phyloP scores from a whole-genome alignment of 306 rosid species.

The Hylodesmum podocarpum region DNA sequence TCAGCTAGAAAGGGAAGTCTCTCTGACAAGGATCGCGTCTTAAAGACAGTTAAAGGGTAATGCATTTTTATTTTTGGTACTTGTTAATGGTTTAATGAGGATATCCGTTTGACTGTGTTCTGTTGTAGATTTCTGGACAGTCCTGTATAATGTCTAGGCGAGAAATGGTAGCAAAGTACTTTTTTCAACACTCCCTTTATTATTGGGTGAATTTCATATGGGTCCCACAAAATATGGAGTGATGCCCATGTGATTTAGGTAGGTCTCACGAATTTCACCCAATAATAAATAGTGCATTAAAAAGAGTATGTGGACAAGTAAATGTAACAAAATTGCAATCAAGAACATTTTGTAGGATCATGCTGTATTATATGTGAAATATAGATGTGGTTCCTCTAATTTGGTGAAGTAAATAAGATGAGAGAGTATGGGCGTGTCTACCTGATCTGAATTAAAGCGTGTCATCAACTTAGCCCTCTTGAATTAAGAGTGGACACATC shows the following conservation, averaged over 20 bases:
- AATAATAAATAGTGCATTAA: neutral
- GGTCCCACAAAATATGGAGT: neutral
- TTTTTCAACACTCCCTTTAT: neutral
- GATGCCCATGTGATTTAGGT: neutral
- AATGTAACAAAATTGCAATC: neutral
- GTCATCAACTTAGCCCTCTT: neutral
- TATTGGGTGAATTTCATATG: neutral
- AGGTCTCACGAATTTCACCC: neutral
- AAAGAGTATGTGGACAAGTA: neutral
- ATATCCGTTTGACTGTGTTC: neutral
- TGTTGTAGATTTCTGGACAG: neutral
- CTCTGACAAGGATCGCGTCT: conserved; percentile 89
- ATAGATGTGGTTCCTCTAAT: neutral
- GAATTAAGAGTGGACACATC: neutral
- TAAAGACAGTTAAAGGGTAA: conserved; percentile 97
- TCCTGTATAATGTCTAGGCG: neutral
- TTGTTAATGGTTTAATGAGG: neutral
- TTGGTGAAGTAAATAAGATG: neutral
- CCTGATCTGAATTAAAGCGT: neutral
- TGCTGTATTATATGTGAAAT: neutral
- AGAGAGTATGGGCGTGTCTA: neutral
- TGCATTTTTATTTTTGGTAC: neutral
- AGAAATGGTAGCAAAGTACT: neutral
- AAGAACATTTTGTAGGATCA: conserved; percentile 5
- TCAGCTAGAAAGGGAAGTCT: conserved; percentile 81